phyloP scores from a whole-genome alignment of 805 yeast species.

The Blastobotrys robertii region DNA sequence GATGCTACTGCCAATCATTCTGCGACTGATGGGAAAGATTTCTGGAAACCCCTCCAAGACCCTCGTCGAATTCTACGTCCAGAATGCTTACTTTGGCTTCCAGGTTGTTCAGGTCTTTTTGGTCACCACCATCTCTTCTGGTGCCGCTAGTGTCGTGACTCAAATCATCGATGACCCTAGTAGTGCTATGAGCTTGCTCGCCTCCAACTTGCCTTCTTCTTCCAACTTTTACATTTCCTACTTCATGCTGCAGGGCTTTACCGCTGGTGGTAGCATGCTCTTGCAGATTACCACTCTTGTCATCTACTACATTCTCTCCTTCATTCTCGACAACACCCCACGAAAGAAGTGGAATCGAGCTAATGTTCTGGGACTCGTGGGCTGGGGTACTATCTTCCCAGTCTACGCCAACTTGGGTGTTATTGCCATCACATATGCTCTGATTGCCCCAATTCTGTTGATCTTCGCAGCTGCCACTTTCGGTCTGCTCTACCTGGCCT shows the following conservation, averaged over 20 bases:
- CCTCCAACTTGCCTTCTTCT: constrained; percentile 75
- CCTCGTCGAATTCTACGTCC: constrained; percentile 71
- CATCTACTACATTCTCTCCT: constrained; percentile 60
- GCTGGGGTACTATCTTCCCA: constrained; percentile 81
- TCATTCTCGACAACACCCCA: constrained; percentile 74
- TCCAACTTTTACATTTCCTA: constrained; percentile 84
- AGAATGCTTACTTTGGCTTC: constrained; percentile 82
- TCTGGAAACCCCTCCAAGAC: constrained; percentile 67
- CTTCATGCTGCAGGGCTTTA: constrained; percentile 71
- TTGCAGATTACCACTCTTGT: constrained; percentile 68
- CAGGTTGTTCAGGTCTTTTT: constrained; percentile 84
- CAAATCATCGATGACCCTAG: constrained; percentile 62
- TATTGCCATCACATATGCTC: constrained; percentile 63
- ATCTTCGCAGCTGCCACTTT: constrained; percentile 67
- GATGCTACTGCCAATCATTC: constrained; percentile 78
- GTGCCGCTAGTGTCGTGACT: constrained; percentile 70
- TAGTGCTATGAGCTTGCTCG: constrained; percentile 63
- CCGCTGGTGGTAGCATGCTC: constrained; percentile 65
- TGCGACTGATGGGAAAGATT: constrained; percentile 64
- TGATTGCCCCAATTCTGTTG: constrained; percentile 79
- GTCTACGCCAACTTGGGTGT: constrained; percentile 63
- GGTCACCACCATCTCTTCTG: constrained; percentile 73
- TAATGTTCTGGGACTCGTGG: constrained; percentile 52
- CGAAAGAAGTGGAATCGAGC: constrained; percentile 82
- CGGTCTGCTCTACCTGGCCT: constrained; percentile 63